Evolutionary conservation across 2,329 filamentous ascomycete genomes (phyloP).

Genomic region (Colletotrichum navitas): DNA sequence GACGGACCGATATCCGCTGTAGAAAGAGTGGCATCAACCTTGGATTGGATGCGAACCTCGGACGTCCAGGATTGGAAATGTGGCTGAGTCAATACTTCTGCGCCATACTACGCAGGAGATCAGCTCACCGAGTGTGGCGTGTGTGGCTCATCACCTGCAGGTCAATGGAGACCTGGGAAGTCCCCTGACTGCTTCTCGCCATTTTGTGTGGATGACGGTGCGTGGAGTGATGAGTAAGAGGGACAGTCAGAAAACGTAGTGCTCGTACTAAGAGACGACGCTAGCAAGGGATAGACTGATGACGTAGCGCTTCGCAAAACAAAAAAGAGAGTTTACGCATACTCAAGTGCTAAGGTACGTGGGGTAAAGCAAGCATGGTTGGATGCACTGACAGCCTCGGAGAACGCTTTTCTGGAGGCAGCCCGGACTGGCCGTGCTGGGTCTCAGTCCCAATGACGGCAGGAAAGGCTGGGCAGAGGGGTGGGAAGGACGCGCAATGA

Average conservation of each 20-base stretch:
- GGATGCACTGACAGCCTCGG: not conserved
- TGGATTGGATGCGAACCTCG: not conserved
- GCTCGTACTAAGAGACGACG: not conserved
- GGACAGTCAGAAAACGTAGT: conserved; percentile 16
- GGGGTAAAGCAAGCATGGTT: conserved; percentile 4
- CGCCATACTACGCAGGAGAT: conserved; percentile 8
- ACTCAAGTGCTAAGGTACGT: conserved; percentile 14
- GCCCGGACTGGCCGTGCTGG: conserved; percentile 31
- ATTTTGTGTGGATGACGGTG: conserved; percentile 24
- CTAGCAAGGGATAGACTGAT: conserved; percentile 34
- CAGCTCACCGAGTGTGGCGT: conserved; percentile 33
- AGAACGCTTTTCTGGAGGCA: conserved; percentile 3
- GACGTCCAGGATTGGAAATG: conserved; percentile 6
- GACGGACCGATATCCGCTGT: conserved; percentile 30
- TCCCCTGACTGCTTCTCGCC: conserved; percentile 15
- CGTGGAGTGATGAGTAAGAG: conserved; percentile 24
- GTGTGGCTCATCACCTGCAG: conserved; percentile 34
- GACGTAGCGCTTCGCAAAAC: conserved; percentile 33
- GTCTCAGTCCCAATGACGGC: conserved; percentile 30
- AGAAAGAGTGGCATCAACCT: conserved; percentile 28
- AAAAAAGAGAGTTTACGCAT: conserved; percentile 31
- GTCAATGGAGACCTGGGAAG: not conserved
- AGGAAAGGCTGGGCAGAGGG: conserved; percentile 20
- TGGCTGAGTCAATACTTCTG: conserved; percentile 36
- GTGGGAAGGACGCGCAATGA: conserved; percentile 36